Base-by-base conservation (phyloP, 1,139 yeast genomes). In the Pneumocystis carinii region DNA sequence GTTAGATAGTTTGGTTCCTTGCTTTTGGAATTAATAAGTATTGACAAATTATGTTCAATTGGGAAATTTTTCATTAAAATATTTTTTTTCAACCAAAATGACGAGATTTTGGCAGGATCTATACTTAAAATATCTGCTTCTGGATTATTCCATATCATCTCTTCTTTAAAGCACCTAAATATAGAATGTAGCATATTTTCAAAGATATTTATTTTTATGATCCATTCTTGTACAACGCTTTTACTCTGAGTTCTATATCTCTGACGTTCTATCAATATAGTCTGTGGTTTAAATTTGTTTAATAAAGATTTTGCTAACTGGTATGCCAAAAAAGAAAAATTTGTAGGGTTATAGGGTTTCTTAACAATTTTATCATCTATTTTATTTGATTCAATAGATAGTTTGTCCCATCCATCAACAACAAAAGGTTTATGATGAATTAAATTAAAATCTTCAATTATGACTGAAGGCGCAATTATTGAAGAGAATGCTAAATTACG, bases 141-240 rank as follows among this genome's bases (percentile, higher is more conserved):
- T 24, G 55, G 29, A 42, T 42, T 29, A 19, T 36, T 17, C 59
- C 59, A 57, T 19, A 37, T 57, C 24, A 17, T 37, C 24, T 57
- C 37, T 57, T 57, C 41, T 36, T 37, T 37, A n/a, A 59, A 37
- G 19, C 55, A 57, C 27, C 32, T 19, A 39, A 57, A 62, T 10
- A 61, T 32, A 24, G 56, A 27, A 17, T 61, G 64, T 7, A 61
- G 42, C 63, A 60, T 61, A n/a, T 29, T 14, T 17, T 61, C 64
- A 32, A 61, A 39, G 14, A 37, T 19, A 38, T 61, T 61, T 10
- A 61, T 55, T 60, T 55, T 41, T 38, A 61, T 39, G 8, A 35
- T 61, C 63, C 63, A 61, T 60, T 61, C 63, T 14, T 41, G 64
- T 59, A 61, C 37, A 36, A 17, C 12, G 14, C 41, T 61, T 15